phyloP scores from a whole-genome alignment of 805 yeast species.

The Kuraishia ogatae region DNA sequence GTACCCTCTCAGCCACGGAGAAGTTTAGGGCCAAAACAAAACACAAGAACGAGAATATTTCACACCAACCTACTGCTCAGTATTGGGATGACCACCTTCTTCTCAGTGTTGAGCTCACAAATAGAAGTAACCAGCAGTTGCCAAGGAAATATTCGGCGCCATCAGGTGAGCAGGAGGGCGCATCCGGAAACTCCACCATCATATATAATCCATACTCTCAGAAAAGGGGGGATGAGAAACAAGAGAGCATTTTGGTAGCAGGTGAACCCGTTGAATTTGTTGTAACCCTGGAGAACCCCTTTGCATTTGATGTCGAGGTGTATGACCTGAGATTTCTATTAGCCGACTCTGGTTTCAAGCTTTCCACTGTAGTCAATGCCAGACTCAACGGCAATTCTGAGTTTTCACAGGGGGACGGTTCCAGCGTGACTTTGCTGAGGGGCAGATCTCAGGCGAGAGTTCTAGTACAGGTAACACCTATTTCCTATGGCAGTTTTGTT shows the following conservation, averaged over 20 bases:
- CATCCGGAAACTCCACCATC: background rate
- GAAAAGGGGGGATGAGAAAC: constrained; percentile 10
- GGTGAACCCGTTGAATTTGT: constrained; percentile 56
- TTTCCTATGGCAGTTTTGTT: constrained; percentile 35
- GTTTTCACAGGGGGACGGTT: constrained; percentile 6
- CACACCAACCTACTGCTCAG: constrained; percentile 9
- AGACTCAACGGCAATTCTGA: constrained; percentile 6
- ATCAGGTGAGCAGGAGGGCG: background rate
- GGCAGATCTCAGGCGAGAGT: constrained; percentile 29
- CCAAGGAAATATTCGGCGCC: constrained; percentile 2
- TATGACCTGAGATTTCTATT: constrained; percentile 32
- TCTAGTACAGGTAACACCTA: constrained; percentile 38
- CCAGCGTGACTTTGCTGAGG: constrained; percentile 20
- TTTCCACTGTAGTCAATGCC: constrained; percentile 16
- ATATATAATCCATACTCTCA: constrained; percentile 42
- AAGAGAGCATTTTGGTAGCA: constrained; percentile 32
- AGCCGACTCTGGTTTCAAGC: constrained; percentile 12
- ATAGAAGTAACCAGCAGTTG: background rate
- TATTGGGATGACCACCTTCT: constrained; percentile 72
- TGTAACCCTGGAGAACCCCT: constrained; percentile 69
- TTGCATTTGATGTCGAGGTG: constrained; percentile 61
- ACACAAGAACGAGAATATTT: too few relatives aligned
- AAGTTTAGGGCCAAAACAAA: background rate
- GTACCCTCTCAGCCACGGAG: background rate
- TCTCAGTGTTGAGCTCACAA: constrained; percentile 9